Evolutionary conservation across 1,139 yeast species (phyloP).

Genomic region (Suhomyces bolitotheri): DNA sequence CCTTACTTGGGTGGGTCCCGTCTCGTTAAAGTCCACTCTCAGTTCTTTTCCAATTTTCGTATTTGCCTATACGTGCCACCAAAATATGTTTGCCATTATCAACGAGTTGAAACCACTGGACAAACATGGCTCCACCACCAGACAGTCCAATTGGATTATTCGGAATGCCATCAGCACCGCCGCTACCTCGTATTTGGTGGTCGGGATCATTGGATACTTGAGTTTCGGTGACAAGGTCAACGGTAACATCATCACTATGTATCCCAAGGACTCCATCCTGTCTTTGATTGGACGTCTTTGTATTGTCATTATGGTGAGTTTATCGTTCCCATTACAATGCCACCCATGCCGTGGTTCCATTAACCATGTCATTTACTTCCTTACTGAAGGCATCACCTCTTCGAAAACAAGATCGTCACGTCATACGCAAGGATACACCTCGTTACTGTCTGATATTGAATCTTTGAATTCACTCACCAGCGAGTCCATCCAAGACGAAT

Average conservation of each 20-base stretch:
- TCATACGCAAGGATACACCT: constrained; percentile 17
- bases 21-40: constrained; percentile 38
- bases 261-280: constrained; percentile 55
- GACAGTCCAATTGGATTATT: constrained; percentile 56
- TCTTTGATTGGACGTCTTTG: constrained; percentile 71
- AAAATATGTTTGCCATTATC: constrained; percentile 86
- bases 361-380: constrained; percentile 63
- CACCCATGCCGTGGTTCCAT: constrained; percentile 77
- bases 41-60: constrained; percentile 81
- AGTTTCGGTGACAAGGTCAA: constrained; percentile 77
- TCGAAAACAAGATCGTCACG: constrained; percentile 12
- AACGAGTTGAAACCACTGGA: constrained; percentile 57
- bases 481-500: constrained; percentile 29
- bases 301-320: constrained; percentile 65
- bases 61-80: constrained; percentile 95
- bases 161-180: constrained; percentile 58
- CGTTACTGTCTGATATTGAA: constrained; percentile 19
- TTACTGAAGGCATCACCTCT: constrained; percentile 32
- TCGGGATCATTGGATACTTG: constrained; percentile 82
- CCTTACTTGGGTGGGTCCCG: constrained; percentile 39
- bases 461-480: constrained; percentile 19
- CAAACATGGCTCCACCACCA: constrained; percentile 46
- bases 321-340: constrained; percentile 74
- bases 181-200: constrained; percentile 63
- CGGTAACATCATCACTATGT: constrained; percentile 71